phyloP scores from a whole-genome alignment of 1,284 basidiomycete species.

The Heterobasidion occidentale region DNA sequence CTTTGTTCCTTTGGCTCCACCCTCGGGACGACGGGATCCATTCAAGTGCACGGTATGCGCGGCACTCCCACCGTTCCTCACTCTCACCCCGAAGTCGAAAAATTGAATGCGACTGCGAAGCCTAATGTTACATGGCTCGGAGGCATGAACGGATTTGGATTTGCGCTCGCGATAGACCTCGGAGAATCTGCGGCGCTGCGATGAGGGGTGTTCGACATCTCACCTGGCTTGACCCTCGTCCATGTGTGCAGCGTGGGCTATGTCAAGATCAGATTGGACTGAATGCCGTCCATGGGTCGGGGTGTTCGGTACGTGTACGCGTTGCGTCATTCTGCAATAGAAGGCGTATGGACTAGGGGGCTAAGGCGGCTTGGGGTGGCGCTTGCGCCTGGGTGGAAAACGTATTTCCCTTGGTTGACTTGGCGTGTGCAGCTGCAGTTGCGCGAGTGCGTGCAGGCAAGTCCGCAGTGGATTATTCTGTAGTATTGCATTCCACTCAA shows the following conservation, averaged over 20 bases:
- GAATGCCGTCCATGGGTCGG: no score
- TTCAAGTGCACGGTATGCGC: background rate
- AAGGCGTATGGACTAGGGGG: no score
- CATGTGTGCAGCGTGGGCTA: no score
- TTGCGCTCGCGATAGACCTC: background rate
- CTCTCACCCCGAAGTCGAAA: background rate
- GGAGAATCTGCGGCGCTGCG: conserved; percentile 2
- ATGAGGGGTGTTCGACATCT: background rate
- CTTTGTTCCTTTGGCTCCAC: no score
- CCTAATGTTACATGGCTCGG: no score
- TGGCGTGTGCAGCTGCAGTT: background rate
- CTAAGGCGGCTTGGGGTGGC: background rate
- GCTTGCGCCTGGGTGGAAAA: background rate
- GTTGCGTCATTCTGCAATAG: no score
- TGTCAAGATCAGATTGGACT: no score
- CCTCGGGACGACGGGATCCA: background rate
- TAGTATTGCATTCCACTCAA: no score
- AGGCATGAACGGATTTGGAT: background rate
- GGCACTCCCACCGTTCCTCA: background rate
- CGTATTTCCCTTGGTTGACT: background rate
- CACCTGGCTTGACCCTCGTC: no score
- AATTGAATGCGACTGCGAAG: no score
- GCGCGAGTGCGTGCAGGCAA: no score
- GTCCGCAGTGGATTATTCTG: background rate
- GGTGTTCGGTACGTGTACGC: no score